Percentiles rank a stretch among this genome's conserved stretches.
phyloP scores from a whole-genome alignment of 805 yeast species.

The Priceomyces melissophilus region DNA sequence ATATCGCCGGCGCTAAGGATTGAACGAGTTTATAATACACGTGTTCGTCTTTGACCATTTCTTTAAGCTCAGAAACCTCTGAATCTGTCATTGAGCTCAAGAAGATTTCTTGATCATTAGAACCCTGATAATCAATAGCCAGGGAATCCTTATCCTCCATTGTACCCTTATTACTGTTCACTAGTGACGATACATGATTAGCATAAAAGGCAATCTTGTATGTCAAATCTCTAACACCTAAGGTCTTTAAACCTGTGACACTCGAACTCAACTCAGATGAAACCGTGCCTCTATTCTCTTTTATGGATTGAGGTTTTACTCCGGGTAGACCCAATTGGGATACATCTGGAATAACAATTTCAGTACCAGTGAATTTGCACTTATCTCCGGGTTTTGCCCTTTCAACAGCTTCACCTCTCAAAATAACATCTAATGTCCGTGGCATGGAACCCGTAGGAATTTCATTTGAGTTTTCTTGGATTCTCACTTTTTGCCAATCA shows the following conservation, averaged over 20 bases:
- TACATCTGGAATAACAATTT: slow-evolving; percentile 92
- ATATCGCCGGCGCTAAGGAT: slow-evolving; percentile 93
- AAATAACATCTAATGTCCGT: slow-evolving; percentile 85
- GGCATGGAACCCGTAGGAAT: slow-evolving; percentile 99
- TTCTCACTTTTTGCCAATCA: slow-evolving; percentile 95
- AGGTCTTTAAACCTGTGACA: slow-evolving; percentile 79
- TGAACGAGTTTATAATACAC: slow-evolving; percentile 79
- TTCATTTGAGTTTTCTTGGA: slow-evolving; percentile 94
- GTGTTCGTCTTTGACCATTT: slow-evolving; percentile 86
- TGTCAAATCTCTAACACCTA: slow-evolving; percentile 94
- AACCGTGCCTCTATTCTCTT: slow-evolving; percentile 58
- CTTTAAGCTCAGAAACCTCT: slow-evolving; percentile 80
- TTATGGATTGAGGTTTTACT: slow-evolving; percentile 76
- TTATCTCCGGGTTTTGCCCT: slow-evolving; percentile 97
- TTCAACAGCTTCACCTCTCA: slow-evolving; percentile 93
- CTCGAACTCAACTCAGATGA: slow-evolving; percentile 78
- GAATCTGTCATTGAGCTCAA: slow-evolving; percentile 73
- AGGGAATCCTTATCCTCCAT: slow-evolving; percentile 21
- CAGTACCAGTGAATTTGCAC: slow-evolving; percentile 90
- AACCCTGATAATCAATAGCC: slow-evolving; percentile 39
- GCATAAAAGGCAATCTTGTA: slow-evolving; percentile 90
- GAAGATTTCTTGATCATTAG: slow-evolving; percentile 76
- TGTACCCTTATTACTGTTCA: slow-evolving; percentile 25
- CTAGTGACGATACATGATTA: slow-evolving; percentile 75
- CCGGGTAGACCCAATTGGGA: slow-evolving; percentile 95